phyloP scores from a whole-genome alignment of 2,329 filamentous ascomycete species.

The Tympanopsis confertula region DNA sequence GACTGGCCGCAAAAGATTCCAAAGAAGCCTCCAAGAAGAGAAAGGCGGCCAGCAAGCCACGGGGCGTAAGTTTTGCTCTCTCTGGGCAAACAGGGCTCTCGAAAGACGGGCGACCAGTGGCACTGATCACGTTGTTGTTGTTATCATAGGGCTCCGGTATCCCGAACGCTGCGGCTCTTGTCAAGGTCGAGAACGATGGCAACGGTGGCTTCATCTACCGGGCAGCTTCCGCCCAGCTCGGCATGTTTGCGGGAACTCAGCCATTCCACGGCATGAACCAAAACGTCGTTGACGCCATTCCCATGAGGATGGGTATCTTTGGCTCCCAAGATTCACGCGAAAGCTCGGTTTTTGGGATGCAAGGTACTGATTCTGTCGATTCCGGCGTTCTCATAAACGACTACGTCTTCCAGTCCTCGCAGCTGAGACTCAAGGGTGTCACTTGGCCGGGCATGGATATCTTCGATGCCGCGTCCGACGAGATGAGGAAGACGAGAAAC shows the following conservation, averaged over 20 bases:
- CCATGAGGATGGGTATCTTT: too few relatives aligned
- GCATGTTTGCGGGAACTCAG: too few relatives aligned
- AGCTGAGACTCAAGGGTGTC: conserved; percentile 61
- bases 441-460: conserved; percentile 68
- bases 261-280: too few relatives aligned
- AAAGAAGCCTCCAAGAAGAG: conserved; percentile 34
- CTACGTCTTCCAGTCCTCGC: too few relatives aligned
- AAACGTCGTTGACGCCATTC: too few relatives aligned
- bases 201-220: background rate
- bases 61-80: conserved; percentile 3
- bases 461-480: conserved; percentile 68
- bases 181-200: background rate
- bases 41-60: conserved; percentile 13
- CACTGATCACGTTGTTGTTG: background rate
- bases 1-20: conserved; percentile 65
- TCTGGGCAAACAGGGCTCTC: background rate
- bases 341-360: too few relatives aligned
- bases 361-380: too few relatives aligned
- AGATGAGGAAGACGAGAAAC: conserved; percentile 64
- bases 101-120: background rate
- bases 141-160: background rate
- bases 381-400: too few relatives aligned
- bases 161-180: background rate
- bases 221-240: too few relatives aligned
- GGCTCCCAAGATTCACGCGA: too few relatives aligned